Conservation (phyloP, 2,329 filamentous ascomycete genomes). For the Beauveria australis region DNA sequence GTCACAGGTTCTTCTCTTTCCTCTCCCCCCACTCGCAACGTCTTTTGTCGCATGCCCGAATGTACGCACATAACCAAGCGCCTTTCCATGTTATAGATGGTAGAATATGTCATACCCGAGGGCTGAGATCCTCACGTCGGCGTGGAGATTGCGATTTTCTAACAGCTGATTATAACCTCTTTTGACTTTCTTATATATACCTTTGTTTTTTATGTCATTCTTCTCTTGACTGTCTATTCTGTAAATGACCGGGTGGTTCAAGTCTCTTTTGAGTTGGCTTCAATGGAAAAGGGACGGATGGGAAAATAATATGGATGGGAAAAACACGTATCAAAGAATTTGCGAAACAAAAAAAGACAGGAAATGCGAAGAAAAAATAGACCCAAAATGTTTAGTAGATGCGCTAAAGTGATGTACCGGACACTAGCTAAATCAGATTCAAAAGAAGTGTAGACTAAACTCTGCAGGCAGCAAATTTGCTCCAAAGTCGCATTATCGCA, state of each 20-base stretch:
- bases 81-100: slow-evolving; percentile 4
- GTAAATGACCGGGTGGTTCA: not conserved
- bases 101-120: slow-evolving; percentile 10
- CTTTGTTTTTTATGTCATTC: not conserved
- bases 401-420: not conserved
- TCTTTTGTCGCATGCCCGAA: not conserved
- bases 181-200: slow-evolving; percentile 2
- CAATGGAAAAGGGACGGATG: not conserved
- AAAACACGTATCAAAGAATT: not conserved
- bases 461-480: not conserved
- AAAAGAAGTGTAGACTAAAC: not conserved
- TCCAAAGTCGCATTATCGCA: not conserved
- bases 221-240: not conserved
- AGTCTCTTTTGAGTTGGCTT: not conserved
- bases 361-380: not conserved
- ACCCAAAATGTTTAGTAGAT: not conserved
- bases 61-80: not conserved
- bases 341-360: not conserved
- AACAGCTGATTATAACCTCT: not conserved
- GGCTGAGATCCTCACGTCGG: not conserved
- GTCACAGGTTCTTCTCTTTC: not conserved
- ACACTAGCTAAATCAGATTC: not conserved
- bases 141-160: slow-evolving; percentile 2
- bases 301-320: not conserved
- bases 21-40: not conserved